Base-by-base conservation (phyloP, 345 rosid genomes). In the Atalantia buxifolia region DNA sequence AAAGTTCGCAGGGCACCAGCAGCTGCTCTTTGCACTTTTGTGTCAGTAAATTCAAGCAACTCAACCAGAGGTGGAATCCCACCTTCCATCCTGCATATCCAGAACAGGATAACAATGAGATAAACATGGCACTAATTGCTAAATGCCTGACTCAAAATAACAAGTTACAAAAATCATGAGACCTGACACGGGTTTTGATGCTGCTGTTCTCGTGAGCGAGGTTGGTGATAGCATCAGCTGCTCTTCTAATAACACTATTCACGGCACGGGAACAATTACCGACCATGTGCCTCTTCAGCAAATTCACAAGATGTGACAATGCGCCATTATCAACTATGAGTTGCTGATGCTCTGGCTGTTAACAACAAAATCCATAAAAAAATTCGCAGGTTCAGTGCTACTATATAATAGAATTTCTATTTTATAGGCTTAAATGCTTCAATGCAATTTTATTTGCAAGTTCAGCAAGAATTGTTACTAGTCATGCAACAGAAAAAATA, bases 331-430 rank as follows among this genome's bases (percentile, higher is more conserved):
- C 99, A 48, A 96, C 98, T 83, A 96, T 96, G 40, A 90, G 90
- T 62, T 94, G 95, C 85, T 96, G 99, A 90, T 92, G 91, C 90
- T 96, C 99, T 70, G 99, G 99, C 99, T 94, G 97, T 88, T 56
- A 80, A 53, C 80, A 84, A 60, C 77, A 76, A 62, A 83, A 78
- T 60, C 80, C 27, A 83, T 62, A 76, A 62, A 53, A 53, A 63
- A 79, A 21, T 74, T 56, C 59, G 70, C 55, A 85, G 77, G 48
- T 21, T 9, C 66, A 76, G 33, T 36, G 36, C 69, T 64, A 16
- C 50, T n/a, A 9, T 2, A 62, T 1, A 69, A 45, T 42, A 9
- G 66, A 74, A 25, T 62, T 38, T 6, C 53, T 14, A 59, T 9
- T 30, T 14, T 33, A 76, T 9, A 45, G 25, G 5, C 31, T 61